These are phyloP conservation scores for Moelleriella libera DNA, from an alignment of 2,329 filamentous ascomycete genomes.

Conservation along the genomic window DNA sequence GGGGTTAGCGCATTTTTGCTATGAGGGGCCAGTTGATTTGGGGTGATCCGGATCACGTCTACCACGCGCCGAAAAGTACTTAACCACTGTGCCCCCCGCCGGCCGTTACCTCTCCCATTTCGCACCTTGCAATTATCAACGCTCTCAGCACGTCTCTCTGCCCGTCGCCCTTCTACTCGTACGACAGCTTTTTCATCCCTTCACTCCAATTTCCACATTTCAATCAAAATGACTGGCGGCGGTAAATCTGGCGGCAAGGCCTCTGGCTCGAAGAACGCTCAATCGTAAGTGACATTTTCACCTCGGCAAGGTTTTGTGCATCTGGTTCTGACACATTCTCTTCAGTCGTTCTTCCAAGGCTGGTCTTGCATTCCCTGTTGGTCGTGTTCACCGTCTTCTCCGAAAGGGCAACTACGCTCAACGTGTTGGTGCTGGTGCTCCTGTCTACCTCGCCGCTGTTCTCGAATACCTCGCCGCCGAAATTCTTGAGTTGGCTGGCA, in stretches of 20 bases:
- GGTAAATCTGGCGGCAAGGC: conserved; percentile 99
- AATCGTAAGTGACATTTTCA: conserved; percentile 62
- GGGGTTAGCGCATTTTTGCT: conserved; percentile 13
- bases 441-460: conserved; percentile 92
- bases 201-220: conserved; percentile 5
- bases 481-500: conserved; percentile 97
- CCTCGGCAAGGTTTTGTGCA: too few relatives aligned
- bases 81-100: conserved; percentile 35
- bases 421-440: conserved; percentile 96
- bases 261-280: conserved; percentile 96
- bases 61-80: conserved; percentile 39
- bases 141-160: conserved; percentile 17
- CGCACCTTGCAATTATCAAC: conserved; percentile 20
- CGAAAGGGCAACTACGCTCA: conserved; percentile 99
- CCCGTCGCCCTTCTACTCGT: not conserved
- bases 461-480: conserved; percentile 98
- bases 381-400: conserved; percentile 97
- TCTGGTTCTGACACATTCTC: not conserved
- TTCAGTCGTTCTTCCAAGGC: conserved; percentile 93
- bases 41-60: conserved; percentile 36
- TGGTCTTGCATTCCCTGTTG: conserved; percentile 95
- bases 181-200: not conserved
- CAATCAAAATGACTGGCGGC: conserved; percentile 96
- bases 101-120: conserved; percentile 18
- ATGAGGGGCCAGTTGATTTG: conserved; percentile 1